These are phyloP conservation scores for Nakazawaea ambrosiae DNA, from an alignment of 805 yeast genomes.

Conservation along the genomic window DNA sequence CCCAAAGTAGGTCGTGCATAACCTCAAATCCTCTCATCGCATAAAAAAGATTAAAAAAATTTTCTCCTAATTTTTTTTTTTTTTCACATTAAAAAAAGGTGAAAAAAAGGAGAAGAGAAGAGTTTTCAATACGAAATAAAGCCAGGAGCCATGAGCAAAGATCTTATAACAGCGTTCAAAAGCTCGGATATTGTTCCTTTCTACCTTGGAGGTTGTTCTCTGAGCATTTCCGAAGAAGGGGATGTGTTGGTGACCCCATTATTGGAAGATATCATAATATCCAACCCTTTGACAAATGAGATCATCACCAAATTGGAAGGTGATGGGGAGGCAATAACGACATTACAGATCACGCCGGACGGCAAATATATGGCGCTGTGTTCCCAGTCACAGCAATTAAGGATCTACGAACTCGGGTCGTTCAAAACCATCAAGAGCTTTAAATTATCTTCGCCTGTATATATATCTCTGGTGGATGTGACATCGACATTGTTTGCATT, in stretches of 20 bases:
- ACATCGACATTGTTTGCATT: constrained; percentile 85
- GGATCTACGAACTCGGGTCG: constrained; percentile 46
- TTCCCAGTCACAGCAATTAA: constrained; percentile 78
- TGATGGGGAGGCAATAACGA: constrained; percentile 77
- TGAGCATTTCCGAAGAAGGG: constrained; percentile 58
- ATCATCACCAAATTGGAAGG: constrained; percentile 63
- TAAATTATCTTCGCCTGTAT: constrained; percentile 73
- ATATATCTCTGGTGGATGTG: constrained; percentile 66
- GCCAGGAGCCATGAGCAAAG: not conserved
- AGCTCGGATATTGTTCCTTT: constrained; percentile 64
- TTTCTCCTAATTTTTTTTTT: too few species aligned
- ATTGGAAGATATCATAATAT: constrained; percentile 66
- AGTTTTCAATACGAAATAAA: too few species aligned
- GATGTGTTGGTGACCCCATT: constrained; percentile 70
- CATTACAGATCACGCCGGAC: constrained; percentile 70
- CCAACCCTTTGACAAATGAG: constrained; percentile 55
- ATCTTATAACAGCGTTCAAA: constrained; percentile 33
- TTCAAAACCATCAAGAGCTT: constrained; percentile 39
- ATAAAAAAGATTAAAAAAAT: too few species aligned
- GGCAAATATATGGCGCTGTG: constrained; percentile 62
- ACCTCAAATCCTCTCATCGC: too few species aligned
- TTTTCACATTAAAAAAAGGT: too few species aligned
- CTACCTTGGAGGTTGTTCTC: constrained; percentile 79
- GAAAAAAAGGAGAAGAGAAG: too few species aligned
- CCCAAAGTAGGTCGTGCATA: too few species aligned